phyloP scores from a whole-genome alignment of 805 yeast species.

The Zygosaccharomyces pseudorouxii region DNA sequence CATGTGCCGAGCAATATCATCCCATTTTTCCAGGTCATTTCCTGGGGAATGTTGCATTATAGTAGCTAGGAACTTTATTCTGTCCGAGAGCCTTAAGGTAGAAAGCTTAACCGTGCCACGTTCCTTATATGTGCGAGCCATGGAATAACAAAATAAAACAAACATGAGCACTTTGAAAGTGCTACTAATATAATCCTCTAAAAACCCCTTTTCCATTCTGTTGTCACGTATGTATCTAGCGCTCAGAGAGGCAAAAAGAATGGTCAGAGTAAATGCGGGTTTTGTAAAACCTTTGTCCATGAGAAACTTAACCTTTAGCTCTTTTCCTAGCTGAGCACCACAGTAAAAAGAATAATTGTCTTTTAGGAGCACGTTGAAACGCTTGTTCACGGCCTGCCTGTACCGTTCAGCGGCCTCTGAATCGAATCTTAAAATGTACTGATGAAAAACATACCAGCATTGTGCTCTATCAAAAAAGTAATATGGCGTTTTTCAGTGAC shows the following conservation, averaged over 20 bases:
- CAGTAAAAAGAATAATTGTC: too few species aligned
- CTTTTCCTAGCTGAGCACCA: neutral
- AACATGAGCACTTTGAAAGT: too few species aligned
- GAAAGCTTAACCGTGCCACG: neutral
- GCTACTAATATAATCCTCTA: too few species aligned
- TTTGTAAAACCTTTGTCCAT: neutral
- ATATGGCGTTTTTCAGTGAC: neutral
- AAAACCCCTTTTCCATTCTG: too few species aligned
- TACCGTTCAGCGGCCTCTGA: neutral
- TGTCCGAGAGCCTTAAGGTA: neutral
- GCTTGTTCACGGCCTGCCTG: neutral
- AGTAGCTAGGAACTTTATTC: conserved; percentile 1
- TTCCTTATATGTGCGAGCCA: neutral
- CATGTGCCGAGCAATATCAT: neutral
- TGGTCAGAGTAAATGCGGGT: neutral
- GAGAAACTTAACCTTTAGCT: neutral
- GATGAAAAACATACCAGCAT: neutral
- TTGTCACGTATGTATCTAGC: too few species aligned
- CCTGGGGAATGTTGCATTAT: neutral
- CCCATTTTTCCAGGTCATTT: conserved; percentile 1
- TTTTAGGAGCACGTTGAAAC: neutral
- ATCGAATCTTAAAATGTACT: neutral
- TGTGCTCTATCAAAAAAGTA: neutral
- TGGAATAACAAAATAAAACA: neutral
- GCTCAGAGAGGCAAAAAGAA: neutral